phyloP scores from a whole-genome alignment of 148 eudicot genomes.

The Chenopodium suecicum region DNA sequence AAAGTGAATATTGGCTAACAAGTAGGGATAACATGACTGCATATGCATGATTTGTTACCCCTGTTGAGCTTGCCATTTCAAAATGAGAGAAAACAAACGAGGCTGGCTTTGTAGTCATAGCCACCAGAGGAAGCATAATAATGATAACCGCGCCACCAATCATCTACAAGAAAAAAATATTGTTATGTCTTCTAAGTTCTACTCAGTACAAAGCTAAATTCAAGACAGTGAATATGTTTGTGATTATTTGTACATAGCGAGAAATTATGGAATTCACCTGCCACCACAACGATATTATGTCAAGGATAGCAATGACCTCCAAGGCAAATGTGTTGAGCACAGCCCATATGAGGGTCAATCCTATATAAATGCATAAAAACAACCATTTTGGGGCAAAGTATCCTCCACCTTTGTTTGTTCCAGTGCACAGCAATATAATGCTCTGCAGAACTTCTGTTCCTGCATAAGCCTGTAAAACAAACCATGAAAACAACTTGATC shows the following conservation, averaged over 20 bases:
- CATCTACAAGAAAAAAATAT: conserved; percentile 29
- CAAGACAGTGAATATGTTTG: not conserved
- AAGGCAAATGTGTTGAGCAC: conserved; percentile 63
- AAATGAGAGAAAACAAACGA: conserved; percentile 59
- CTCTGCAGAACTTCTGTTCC: conserved; percentile 60
- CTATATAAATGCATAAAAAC: conserved; percentile 59
- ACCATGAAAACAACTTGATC: not conserved
- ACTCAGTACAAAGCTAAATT: not conserved
- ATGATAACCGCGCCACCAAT: conserved; percentile 57
- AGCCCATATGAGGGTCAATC: conserved; percentile 56
- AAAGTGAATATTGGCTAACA: conserved; percentile 62
- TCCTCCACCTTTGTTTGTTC: conserved; percentile 61
- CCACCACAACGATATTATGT: conserved; percentile 63
- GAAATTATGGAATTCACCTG: conserved; percentile 38
- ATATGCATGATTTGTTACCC: conserved; percentile 44
- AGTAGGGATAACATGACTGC: conserved; percentile 55
- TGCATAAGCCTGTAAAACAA: conserved; percentile 53
- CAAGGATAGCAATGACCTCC: conserved; percentile 55
- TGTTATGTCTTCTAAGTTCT: not conserved
- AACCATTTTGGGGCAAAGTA: conserved; percentile 66
- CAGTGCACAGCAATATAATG: conserved; percentile 55
- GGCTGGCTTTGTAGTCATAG: conserved; percentile 50
- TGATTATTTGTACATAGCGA: not conserved
- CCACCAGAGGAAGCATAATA: conserved; percentile 64
- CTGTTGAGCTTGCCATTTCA: conserved; percentile 45